phyloP scores from a whole-genome alignment of 1,284 basidiomycete genomes.

The Coniferiporia weirii region DNA sequence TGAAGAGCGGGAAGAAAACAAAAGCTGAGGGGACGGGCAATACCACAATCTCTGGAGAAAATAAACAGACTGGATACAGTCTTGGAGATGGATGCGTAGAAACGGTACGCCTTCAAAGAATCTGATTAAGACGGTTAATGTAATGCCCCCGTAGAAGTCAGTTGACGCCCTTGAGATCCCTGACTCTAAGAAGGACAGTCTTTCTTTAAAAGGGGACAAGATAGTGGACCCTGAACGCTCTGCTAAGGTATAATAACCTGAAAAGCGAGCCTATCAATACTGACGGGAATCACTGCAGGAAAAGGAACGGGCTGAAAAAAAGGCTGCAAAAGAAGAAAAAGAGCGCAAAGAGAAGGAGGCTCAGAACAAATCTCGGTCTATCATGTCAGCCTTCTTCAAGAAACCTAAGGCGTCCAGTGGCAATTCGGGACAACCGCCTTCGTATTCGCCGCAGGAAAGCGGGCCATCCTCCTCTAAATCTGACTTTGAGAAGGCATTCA shows the following conservation, averaged over 20 bases:
- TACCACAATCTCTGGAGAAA: neutral
- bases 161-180: neutral
- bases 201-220: slow-evolving; percentile 51
- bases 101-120: slow-evolving; percentile 9
- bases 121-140: neutral
- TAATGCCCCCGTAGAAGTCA: neutral
- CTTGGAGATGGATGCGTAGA: neutral
- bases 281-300: slow-evolving; percentile 37
- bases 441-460: slow-evolving; percentile 28
- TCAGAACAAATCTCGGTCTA: slow-evolving; percentile 63
- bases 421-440: slow-evolving; percentile 26
- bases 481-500: slow-evolving; percentile 73
- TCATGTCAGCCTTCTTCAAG: slow-evolving; percentile 71
- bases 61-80: neutral
- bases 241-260: slow-evolving; percentile 44
- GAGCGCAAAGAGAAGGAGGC: slow-evolving; percentile 67
- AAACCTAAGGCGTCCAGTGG: slow-evolving; percentile 41
- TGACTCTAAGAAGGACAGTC: slow-evolving; percentile 18
- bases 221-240: slow-evolving; percentile 50
- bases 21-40: slow-evolving; percentile 32
- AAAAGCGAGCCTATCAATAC: slow-evolving; percentile 6
- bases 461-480: slow-evolving; percentile 40
- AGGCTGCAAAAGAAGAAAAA: slow-evolving; percentile 54
- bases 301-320: slow-evolving; percentile 61
- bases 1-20: slow-evolving; percentile 45